Evolutionary conservation across 306 rosid genomes (phyloP).

Genomic region (Gillenia trifoliata): DNA sequence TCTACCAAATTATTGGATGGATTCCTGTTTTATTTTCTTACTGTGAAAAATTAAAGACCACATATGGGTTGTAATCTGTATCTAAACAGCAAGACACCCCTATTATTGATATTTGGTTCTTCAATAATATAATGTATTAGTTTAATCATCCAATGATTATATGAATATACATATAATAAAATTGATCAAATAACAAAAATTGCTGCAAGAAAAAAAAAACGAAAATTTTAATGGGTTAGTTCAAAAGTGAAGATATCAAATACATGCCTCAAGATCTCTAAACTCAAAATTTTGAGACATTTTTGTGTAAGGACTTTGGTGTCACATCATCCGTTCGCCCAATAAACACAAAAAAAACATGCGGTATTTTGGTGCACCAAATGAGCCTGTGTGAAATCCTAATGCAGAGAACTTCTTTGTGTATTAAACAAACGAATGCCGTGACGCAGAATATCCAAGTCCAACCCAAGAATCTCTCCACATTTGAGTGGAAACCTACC

Average conservation of each 20-base stretch:
- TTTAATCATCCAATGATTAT: background rate
- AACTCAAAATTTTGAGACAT: no score
- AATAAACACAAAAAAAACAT: no score
- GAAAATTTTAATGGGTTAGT: background rate
- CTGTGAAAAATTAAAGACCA: background rate
- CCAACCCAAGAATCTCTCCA: background rate
- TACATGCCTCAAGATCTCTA: no score
- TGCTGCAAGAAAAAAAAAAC: background rate
- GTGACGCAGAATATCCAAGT: no score
- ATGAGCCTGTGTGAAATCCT: no score
- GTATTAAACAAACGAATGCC: no score
- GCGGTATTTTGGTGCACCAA: no score
- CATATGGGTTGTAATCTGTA: background rate
- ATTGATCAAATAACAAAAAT: background rate
- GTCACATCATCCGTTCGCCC: no score
- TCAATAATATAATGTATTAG: conserved; percentile 13
- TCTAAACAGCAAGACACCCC: conserved; percentile 2
- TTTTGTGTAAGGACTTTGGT: no score
- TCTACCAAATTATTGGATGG: background rate
- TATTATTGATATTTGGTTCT: conserved; percentile 10
- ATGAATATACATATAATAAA: no score
- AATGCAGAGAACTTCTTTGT: no score
- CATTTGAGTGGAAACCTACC: background rate
- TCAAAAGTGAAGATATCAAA: no score
- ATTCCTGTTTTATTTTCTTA: background rate